A percentile compares a stretch with the other conserved stretches of the same genome.
Conservation (phyloP, 495 filamentous ascomycete genomes). For the Cercophora sp. region DNA sequence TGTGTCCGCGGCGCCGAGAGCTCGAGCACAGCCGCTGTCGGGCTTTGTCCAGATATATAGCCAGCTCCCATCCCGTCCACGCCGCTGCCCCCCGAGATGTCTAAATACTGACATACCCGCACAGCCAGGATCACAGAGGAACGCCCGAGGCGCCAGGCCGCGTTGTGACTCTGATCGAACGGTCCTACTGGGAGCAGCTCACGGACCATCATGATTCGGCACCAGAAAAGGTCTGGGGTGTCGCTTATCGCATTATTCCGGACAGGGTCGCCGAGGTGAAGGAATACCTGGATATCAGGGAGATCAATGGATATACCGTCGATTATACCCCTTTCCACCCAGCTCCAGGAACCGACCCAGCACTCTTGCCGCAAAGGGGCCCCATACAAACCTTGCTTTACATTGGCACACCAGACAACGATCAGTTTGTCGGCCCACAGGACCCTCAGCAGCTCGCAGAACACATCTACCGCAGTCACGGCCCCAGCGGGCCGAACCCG, state of each 20-base stretch:
- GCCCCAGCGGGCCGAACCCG: slow-evolving; percentile 84
- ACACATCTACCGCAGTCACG: slow-evolving; percentile 71
- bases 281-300: slow-evolving; percentile 85
- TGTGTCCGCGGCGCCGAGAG: no score
- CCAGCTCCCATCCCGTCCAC: no score
- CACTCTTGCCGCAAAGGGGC: slow-evolving; percentile 9
- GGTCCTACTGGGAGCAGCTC: slow-evolving; percentile 72
- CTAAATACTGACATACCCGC: no score
- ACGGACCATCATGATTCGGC: slow-evolving; percentile 62
- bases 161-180: slow-evolving; percentile 88
- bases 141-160: slow-evolving; percentile 82
- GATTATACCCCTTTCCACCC: slow-evolving; percentile 82
- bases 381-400: slow-evolving; percentile 67
- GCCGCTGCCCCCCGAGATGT: no score
- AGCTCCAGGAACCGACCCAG: slow-evolving; percentile 31
- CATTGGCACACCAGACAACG: slow-evolving; percentile 90
- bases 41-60: no score
- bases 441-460: slow-evolving; percentile 76
- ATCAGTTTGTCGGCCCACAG: slow-evolving; percentile 84
- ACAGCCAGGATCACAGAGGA: slow-evolving; percentile 93
- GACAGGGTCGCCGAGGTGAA: slow-evolving; percentile 74
- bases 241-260: slow-evolving; percentile 81
- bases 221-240: slow-evolving; percentile 76
- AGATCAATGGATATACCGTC: slow-evolving; percentile 94
- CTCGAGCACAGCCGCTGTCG: no score